Evolutionary conservation across 23 red algal genomes (phyloP).

Genomic region (Gracilaria gracilis): DNA sequence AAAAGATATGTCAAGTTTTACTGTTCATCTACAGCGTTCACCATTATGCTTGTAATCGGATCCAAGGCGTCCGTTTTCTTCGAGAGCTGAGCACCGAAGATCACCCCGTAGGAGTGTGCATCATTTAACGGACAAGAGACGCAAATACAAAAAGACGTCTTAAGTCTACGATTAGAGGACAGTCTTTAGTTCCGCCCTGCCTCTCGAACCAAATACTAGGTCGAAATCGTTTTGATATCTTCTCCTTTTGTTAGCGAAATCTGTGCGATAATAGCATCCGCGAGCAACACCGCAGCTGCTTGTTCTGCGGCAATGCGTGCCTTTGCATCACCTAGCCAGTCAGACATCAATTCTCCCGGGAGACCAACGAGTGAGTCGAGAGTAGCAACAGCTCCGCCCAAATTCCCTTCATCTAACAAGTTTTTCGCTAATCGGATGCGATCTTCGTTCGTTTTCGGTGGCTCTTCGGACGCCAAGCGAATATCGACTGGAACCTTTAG

Average conservation of each 20-base stretch:
- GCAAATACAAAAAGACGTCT: background rate
- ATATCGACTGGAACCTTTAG: constrained; percentile 62
- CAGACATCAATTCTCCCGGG: constrained; percentile 45
- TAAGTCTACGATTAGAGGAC: background rate
- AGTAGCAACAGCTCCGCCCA: constrained; percentile 46
- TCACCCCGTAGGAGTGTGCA: background rate
- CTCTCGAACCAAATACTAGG: constrained; percentile 15
- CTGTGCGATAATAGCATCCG: constrained; percentile 72
- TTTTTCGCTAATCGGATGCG: constrained; percentile 52
- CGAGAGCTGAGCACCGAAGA: too few relatives aligned
- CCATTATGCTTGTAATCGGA: background rate
- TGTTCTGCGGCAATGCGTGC: constrained; percentile 55
- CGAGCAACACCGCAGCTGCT: constrained; percentile 59
- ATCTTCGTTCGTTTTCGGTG: constrained; percentile 61
- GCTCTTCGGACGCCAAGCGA: constrained; percentile 4
- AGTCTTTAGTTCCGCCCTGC: background rate
- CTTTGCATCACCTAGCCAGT: constrained; percentile 68
- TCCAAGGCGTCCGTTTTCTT: background rate
- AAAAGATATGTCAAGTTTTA: background rate
- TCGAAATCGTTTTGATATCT: background rate
- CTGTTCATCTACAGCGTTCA: background rate
- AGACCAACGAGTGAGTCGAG: constrained; percentile 64
- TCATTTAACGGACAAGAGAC: background rate
- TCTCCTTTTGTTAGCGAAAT: constrained; percentile 54
- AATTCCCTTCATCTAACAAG: constrained; percentile 49